phyloP scores from a whole-genome alignment of 352 stramenopile genomes.

The Phytophthora cryptogea region DNA sequence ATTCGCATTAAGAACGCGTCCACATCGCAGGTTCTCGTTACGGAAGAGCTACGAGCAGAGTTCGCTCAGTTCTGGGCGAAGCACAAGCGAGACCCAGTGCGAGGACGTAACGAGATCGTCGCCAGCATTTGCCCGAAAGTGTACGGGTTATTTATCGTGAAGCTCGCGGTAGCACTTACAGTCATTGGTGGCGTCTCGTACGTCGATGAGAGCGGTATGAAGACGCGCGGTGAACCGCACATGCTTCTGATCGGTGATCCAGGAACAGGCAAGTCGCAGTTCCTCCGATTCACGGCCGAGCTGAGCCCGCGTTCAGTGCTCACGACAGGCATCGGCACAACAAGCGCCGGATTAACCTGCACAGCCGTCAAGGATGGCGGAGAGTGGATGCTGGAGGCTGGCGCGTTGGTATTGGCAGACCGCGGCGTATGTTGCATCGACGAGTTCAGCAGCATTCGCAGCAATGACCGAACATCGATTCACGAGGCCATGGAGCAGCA shows the following conservation, averaged over 20 bases:
- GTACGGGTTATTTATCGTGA: constrained; percentile 94
- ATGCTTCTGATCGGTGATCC: constrained; percentile 86
- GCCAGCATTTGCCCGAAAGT: constrained; percentile 94
- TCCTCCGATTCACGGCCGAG: constrained; percentile 95
- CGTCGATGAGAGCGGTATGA: constrained; percentile 69
- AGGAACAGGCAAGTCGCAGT: constrained; percentile 94
- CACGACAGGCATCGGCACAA: constrained; percentile 97
- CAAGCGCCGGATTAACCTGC: constrained; percentile 96
- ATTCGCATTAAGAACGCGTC: constrained; percentile 71
- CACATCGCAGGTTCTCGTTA: constrained; percentile 65
- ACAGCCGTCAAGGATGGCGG: constrained; percentile 94
- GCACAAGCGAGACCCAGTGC: constrained; percentile 48
- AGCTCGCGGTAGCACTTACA: constrained; percentile 92
- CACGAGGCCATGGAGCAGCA: constrained; percentile 99
- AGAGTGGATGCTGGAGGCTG: constrained; percentile 97
- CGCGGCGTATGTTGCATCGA: constrained; percentile 97
- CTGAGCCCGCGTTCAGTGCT: constrained; percentile 94
- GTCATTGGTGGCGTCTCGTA: constrained; percentile 91
- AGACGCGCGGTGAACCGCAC: constrained; percentile 84
- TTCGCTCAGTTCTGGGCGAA: constrained; percentile 93
- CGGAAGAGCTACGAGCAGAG: constrained; percentile 84
- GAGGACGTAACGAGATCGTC: constrained; percentile 91
- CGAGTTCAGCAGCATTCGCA: constrained; percentile 96
- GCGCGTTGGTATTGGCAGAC: constrained; percentile 92
- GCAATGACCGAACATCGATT: constrained; percentile 93